phyloP scores from a whole-genome alignment of 495 filamentous ascomycete species.

The Xylaria nigripes region DNA sequence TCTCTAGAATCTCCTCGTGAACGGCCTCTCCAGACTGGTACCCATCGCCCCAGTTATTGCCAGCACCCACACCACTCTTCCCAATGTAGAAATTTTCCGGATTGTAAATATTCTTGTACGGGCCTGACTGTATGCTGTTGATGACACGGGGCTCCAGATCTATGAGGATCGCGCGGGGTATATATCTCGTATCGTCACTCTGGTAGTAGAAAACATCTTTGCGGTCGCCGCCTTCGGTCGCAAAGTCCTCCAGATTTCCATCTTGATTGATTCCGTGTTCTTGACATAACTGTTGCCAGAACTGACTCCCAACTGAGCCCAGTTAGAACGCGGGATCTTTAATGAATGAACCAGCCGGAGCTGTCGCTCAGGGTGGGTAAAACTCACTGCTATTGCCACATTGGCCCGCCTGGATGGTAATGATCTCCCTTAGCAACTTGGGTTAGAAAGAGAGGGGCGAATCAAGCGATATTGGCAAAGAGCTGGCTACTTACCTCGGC shows the following conservation, averaged over 20 bases:
- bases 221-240: slow-evolving; percentile 90
- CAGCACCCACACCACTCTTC: slow-evolving; percentile 83
- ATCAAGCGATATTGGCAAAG: background rate
- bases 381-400: slow-evolving; percentile 96
- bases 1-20: slow-evolving; percentile 96
- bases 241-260: slow-evolving; percentile 92
- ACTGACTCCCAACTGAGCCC: slow-evolving; percentile 73
- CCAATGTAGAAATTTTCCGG: slow-evolving; percentile 97
- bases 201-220: slow-evolving; percentile 99
- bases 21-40: slow-evolving; percentile 88
- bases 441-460: slow-evolving; percentile 11
- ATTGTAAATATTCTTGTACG: slow-evolving; percentile 98
- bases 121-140: slow-evolving; percentile 80
- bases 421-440: slow-evolving; percentile 72
- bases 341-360: slow-evolving; percentile 6
- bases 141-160: slow-evolving; percentile 93
- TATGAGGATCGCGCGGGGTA: slow-evolving; percentile 89
- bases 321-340: slow-evolving; percentile 9
- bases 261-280: slow-evolving; percentile 97
- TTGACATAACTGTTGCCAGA: slow-evolving; percentile 95
- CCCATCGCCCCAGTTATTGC: slow-evolving; percentile 96
- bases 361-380: background rate
- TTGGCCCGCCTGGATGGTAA: slow-evolving; percentile 97
- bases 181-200: slow-evolving; percentile 95
- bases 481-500: slow-evolving; percentile 36